Base-by-base conservation (phyloP, 768 basidiomycete species). In the Chalciporus sphaerocephalus region DNA sequence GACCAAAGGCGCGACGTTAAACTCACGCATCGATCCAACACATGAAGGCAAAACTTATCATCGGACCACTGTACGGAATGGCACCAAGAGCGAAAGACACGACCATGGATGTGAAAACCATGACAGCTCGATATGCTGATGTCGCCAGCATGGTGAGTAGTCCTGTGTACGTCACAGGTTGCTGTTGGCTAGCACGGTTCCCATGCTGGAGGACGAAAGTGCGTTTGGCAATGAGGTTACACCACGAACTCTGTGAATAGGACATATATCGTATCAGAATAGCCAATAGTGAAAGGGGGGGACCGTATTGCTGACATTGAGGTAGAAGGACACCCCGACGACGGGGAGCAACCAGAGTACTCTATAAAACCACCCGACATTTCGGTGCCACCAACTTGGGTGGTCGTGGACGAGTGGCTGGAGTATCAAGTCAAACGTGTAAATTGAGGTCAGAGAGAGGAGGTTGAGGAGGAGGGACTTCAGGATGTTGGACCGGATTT, bases 21-120 rank as follows among this genome's bases (percentile, higher is more conserved):
- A 85, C 89, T 75, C 65, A 92, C 85, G 91, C 75, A 61, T 93
- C 84, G 36, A 92, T 74, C 85, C 91, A 90, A 57, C 87, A 92
- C 47, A 91, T 67, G 59, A 91, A 93, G 5, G 78, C 61, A 59
- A 91, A 87, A 21, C 80, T 78, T 5, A 75, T 65, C 2, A 71
- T 47, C 1, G 76, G 70, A 8, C 92, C 92, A 11, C 83, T 65
- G 44, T 75, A 70, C 2, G 92, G 92, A 16, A 90, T 70, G 41
- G 74, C 70, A 5, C 73, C 68, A 24, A 94, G 69, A 13, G 74
- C 72, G 47, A 85, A 81, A 4, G 85, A 85, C 16, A 91, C 68
- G 7, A 78, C 59, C 17, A 91, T 70, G 12, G 87, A 88, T 5
- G 88, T 90, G 59, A 81, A 66, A 16, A 92, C 78, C 85, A 94